Conservation (phyloP, 352 stramenopile genomes). For the Pilasporangium apinafurcum region DNA sequence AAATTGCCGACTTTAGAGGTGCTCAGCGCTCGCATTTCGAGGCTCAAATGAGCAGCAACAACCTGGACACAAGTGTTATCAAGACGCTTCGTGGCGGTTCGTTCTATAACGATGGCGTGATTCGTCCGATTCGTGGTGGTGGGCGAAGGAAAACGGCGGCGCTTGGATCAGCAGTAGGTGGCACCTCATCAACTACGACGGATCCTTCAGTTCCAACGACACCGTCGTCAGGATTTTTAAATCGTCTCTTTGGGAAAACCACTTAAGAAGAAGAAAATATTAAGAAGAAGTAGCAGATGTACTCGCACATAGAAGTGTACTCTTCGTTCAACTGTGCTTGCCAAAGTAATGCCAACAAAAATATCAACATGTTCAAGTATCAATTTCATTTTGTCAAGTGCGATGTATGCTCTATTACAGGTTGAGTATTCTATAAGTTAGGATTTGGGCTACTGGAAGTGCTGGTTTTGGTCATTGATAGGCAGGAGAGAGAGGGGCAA, state of each 20-base stretch:
- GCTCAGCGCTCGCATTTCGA: slow-evolving; percentile 76
- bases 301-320: too few relatives aligned
- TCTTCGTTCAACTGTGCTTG: too few relatives aligned
- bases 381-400: too few relatives aligned
- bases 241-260: slow-evolving; percentile 43
- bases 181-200: background rate
- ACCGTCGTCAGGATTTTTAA: slow-evolving; percentile 36
- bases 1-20: slow-evolving; percentile 79
- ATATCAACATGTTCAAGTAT: too few relatives aligned
- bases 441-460: too few relatives aligned
- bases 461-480: too few relatives aligned
- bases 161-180: slow-evolving; percentile 10
- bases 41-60: slow-evolving; percentile 48
- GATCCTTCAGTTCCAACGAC: slow-evolving; percentile 4
- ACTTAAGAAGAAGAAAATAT: too few relatives aligned
- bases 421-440: too few relatives aligned
- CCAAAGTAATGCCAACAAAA: too few relatives aligned
- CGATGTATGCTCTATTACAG: too few relatives aligned
- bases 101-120: slow-evolving; percentile 61
- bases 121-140: slow-evolving; percentile 68
- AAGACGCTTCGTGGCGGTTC: slow-evolving; percentile 65
- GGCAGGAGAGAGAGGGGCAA: too few relatives aligned
- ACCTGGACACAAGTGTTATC: slow-evolving; percentile 29
- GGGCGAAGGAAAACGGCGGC: slow-evolving; percentile 49
- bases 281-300: too few relatives aligned